These are phyloP conservation scores for Botrytis fabae DNA, from an alignment of 2,329 filamentous ascomycete genomes.

Conservation along the genomic window DNA sequence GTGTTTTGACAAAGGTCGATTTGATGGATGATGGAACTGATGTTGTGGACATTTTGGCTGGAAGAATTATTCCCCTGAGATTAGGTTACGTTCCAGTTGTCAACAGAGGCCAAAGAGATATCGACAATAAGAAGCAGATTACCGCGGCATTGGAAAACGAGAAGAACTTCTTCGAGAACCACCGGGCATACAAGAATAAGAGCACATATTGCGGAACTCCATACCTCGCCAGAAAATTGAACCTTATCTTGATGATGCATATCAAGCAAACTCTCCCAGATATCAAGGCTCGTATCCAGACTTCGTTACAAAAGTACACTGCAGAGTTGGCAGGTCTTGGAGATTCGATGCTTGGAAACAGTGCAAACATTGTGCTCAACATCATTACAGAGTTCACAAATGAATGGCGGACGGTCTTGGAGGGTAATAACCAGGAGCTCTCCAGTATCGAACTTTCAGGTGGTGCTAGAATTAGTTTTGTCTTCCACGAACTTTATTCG, in stretches of 20 bases:
- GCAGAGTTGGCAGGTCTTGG: constrained; percentile 80
- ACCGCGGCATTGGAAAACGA: constrained; percentile 87
- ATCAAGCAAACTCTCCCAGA: constrained; percentile 99
- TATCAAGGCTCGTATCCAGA: constrained; percentile 95
- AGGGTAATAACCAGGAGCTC: constrained; percentile 94
- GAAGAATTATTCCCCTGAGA: constrained; percentile 91
- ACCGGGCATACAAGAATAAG: constrained; percentile 98
- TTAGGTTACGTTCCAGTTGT: constrained; percentile 97
- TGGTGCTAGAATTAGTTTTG: constrained; percentile 96
- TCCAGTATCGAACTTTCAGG: constrained; percentile 93
- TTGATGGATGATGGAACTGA: constrained; percentile 99
- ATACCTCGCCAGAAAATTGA: constrained; percentile 93
- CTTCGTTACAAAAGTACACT: constrained; percentile 88
- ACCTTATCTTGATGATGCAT: constrained; percentile 99
- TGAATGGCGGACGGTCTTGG: constrained; percentile 93
- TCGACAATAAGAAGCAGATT: constrained; percentile 97
- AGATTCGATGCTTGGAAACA: constrained; percentile 94
- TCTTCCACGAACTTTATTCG: constrained; percentile 97
- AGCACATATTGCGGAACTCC: constrained; percentile 97
- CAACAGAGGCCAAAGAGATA: constrained; percentile 96
- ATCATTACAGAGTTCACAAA: constrained; percentile 99
- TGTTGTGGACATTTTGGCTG: constrained; percentile 96
- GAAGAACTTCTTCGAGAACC: constrained; percentile 96
- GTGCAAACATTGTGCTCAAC: constrained; percentile 92
- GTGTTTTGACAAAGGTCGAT: constrained; percentile 97